Conservation (phyloP, 352 stramenopile genomes). For the Albugo laibachii region DNA sequence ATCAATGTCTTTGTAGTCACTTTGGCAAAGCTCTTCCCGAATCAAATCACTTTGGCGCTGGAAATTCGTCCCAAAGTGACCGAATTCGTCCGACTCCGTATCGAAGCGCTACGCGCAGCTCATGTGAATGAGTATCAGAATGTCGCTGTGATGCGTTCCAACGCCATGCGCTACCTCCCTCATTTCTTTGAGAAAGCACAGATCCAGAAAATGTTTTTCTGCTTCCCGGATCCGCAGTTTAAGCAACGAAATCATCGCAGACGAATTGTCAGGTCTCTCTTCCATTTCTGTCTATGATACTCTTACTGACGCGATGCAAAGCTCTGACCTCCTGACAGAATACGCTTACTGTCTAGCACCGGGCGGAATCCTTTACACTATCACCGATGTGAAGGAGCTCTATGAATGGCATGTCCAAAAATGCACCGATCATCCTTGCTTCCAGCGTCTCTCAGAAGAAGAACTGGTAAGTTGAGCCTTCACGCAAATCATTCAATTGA, state of each 20-base stretch:
- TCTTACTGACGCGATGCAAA: slow-evolving; percentile 10
- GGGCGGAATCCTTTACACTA: slow-evolving; percentile 91
- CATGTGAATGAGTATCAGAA: slow-evolving; percentile 84
- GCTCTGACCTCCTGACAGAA: slow-evolving; percentile 86
- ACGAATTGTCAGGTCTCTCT: slow-evolving; percentile 71
- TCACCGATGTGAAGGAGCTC: slow-evolving; percentile 97
- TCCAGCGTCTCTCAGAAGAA: slow-evolving; percentile 75
- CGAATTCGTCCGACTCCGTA: slow-evolving; percentile 82
- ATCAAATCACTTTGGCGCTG: slow-evolving; percentile 90
- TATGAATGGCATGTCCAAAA: slow-evolving; percentile 96
- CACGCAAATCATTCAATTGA: neutral
- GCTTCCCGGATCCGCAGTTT: slow-evolving; percentile 98
- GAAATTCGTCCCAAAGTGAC: slow-evolving; percentile 94
- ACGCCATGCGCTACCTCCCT: slow-evolving; percentile 88
- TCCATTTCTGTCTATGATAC: neutral
- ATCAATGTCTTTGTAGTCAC: slow-evolving; percentile 31
- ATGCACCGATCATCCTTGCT: slow-evolving; percentile 85
- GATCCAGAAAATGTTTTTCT: slow-evolving; percentile 97
- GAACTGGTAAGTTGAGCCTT: slow-evolving; percentile 34
- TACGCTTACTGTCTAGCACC: slow-evolving; percentile 92
- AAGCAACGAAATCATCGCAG: slow-evolving; percentile 95
- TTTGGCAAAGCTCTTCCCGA: slow-evolving; percentile 76
- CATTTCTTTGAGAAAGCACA: slow-evolving; percentile 74
- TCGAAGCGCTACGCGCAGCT: slow-evolving; percentile 73
- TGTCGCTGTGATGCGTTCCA: slow-evolving; percentile 87